phyloP scores from a whole-genome alignment of 192 early-diverging fungal species.

The Linnemannia hyalina region DNA sequence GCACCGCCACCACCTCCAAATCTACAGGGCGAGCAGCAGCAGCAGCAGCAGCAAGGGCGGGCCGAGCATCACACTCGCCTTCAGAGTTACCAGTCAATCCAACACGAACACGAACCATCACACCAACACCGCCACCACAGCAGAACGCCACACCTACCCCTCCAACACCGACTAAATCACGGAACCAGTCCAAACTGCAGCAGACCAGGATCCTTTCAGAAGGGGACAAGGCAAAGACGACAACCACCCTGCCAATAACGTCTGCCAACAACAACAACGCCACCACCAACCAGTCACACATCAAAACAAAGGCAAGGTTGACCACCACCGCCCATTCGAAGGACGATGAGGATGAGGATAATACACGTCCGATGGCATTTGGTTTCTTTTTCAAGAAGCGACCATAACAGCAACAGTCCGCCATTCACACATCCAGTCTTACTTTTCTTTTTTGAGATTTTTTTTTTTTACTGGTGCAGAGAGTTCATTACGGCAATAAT shows the following conservation, averaged over 20 bases:
- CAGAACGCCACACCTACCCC: neutral
- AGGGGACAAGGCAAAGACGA: neutral
- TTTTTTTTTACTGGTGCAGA: neutral
- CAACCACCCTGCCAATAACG: neutral
- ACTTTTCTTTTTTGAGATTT: neutral
- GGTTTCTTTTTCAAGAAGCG: conserved; percentile 10
- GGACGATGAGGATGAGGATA: neutral
- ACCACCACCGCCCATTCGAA: neutral
- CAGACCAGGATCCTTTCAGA: neutral
- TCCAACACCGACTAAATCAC: neutral
- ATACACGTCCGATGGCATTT: neutral
- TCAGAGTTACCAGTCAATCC: neutral
- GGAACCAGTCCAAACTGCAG: neutral
- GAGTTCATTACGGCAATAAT: neutral
- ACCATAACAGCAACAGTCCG: no score
- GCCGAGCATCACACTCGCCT: neutral
- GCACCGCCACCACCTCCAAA: neutral
- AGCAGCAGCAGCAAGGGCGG: neutral
- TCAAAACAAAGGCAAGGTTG: neutral
- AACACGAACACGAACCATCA: neutral
- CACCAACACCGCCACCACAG: neutral
- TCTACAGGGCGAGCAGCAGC: neutral
- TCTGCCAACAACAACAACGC: neutral
- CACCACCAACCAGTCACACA: neutral
- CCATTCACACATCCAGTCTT: neutral